These are phyloP conservation scores for Carex myosuroides DNA, from an alignment of 176 grass and related monocot species.

Conservation along the genomic window DNA sequence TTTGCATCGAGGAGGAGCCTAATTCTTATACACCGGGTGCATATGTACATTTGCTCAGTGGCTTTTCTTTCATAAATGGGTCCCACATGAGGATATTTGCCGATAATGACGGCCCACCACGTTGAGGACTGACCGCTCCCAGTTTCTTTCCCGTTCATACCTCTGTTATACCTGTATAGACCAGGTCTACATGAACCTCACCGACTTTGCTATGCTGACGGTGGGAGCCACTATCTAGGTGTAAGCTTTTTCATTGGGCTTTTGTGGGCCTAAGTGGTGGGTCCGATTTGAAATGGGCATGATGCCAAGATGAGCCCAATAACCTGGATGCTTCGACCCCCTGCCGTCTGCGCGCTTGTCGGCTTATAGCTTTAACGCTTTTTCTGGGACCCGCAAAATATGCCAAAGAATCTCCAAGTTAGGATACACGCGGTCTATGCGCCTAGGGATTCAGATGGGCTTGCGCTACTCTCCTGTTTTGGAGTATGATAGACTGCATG, in stretches of 20 bases:
- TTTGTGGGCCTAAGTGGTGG: not conserved
- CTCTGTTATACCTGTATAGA: not conserved
- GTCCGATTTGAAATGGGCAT: not conserved
- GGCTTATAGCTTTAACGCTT: not conserved
- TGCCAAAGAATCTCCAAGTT: not conserved
- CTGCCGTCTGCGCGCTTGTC: not conserved
- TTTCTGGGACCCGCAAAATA: not conserved
- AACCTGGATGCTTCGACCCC: conserved; percentile 17
- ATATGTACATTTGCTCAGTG: not conserved
- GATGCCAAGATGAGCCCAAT: conserved; percentile 11
- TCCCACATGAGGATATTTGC: not conserved
- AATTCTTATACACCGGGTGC: not conserved
- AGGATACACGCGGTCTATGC: not conserved
- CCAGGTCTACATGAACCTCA: not conserved
- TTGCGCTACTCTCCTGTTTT: not conserved
- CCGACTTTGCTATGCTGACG: not conserved
- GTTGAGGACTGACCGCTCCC: not conserved
- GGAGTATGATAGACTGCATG: not conserved
- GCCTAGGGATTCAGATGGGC: not conserved
- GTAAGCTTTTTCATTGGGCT: not conserved
- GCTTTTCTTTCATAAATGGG: not conserved
- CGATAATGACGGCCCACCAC: not conserved
- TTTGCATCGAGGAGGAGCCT: too few relatives aligned
- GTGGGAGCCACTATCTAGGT: not conserved
- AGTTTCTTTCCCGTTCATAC: not conserved